Conservation (phyloP, 495 filamentous ascomycete species). For the Parmelia sp. region DNA sequence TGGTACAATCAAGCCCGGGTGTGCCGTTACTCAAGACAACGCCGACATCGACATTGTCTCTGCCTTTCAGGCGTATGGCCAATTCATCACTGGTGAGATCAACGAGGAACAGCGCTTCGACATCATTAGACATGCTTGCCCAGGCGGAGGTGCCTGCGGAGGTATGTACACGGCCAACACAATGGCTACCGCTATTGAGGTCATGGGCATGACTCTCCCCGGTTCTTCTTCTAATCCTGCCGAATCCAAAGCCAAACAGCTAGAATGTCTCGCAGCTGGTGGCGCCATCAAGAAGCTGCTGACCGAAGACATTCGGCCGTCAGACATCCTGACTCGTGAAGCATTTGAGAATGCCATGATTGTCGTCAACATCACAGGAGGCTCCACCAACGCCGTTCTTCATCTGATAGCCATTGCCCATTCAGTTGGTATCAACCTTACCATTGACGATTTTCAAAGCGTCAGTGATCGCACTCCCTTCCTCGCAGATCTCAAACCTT, state of each 20-base stretch:
- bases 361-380: slow-evolving; percentile 88
- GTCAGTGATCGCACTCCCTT: slow-evolving; percentile 88
- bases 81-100: slow-evolving; percentile 88
- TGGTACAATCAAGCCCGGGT: slow-evolving; percentile 88
- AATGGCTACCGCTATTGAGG: slow-evolving; percentile 95
- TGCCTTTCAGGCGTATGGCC: slow-evolving; percentile 96
- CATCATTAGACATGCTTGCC: slow-evolving; percentile 91
- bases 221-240: slow-evolving; percentile 91
- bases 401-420: slow-evolving; percentile 96
- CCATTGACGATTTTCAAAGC: slow-evolving; percentile 94
- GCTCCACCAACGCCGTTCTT: slow-evolving; percentile 94
- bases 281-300: slow-evolving; percentile 81
- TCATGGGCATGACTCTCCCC: slow-evolving; percentile 90
- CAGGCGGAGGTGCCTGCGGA: slow-evolving; percentile 87
- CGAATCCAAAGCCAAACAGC: slow-evolving; percentile 74
- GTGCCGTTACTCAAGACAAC: slow-evolving; percentile 61
- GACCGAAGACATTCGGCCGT: slow-evolving; percentile 78
- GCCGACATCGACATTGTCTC: slow-evolving; percentile 88
- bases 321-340: slow-evolving; percentile 83
- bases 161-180: slow-evolving; percentile 99
- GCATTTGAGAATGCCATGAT: slow-evolving; percentile 98
- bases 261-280: slow-evolving; percentile 80
- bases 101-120: slow-evolving; percentile 85
- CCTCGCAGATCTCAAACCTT: slow-evolving; percentile 94
- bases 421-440: slow-evolving; percentile 86